Base-by-base conservation (phyloP, 306 rosid species). In the Quillaja saponaria region DNA sequence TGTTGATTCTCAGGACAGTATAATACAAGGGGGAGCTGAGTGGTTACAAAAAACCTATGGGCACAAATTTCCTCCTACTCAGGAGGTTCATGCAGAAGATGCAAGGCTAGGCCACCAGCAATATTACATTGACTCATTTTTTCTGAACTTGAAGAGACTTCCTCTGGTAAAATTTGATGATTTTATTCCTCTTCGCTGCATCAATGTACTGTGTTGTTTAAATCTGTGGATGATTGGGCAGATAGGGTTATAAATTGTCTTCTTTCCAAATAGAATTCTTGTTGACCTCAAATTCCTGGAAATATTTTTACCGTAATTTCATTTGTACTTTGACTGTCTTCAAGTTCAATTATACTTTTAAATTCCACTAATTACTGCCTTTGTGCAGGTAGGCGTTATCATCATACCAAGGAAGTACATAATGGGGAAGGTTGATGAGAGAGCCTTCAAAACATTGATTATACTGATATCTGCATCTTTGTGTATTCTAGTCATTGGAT, bases 391-490 rank as follows among this genome's bases (percentile, higher is more conserved):
- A 71, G 99, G 99, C 51, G 99, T 94, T 49, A 84, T 94, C 48
- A 85, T 94, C 54, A 89, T 89, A 65, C 99, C 99, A 17, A 83
- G 99, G 71, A 87, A 83, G 68, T 85, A 94, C 68, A 87, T 94
- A 61, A 89, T 94, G 97, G 99, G 99, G 58, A 82, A 94, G 76
- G 97, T 94, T 25, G 99, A 94, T 63, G 90, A 94, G 65, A 87
- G 97, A 77, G 91, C 99, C 63, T 83, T 81, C 78, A 89, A 94
- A 77, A 94, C 99, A 8, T 66, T 94, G 91, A 78, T 94, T 49
- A 89, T 94, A 72, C 74, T 94, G 72, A 94, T 94, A 67, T 89
- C 99, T 19, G 99, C 97, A 16, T 77, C 99, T 2, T 71, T 94
- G 52, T 85, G 97, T 58, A 94, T 89, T 62, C 79, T 94, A 55